A percentile compares a stretch with the other conserved stretches of the same genome.
Evolutionary conservation across 1,139 yeast species (phyloP).

Genomic region (Geotrichum macrosporum): DNA sequence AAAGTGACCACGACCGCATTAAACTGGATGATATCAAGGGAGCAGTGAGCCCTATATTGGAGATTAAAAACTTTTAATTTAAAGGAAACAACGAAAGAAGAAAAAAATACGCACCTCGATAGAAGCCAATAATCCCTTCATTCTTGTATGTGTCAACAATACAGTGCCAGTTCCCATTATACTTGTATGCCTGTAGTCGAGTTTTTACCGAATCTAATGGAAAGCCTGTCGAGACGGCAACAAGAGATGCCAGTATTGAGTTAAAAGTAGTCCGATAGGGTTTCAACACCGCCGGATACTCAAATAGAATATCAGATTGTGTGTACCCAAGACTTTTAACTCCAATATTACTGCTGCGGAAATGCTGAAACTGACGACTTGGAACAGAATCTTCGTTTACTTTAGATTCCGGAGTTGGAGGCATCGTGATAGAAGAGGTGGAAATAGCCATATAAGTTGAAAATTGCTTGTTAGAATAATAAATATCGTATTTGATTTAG

Average conservation of each 20-base stretch:
- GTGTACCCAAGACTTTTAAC: background rate
- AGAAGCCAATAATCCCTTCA: conserved; percentile 71
- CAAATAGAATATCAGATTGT: conserved; percentile 12
- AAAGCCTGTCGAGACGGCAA: conserved; percentile 69
- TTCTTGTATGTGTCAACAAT: conserved; percentile 49
- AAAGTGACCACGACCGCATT: conserved; percentile 46
- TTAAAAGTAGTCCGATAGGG: conserved; percentile 58
- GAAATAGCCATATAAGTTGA: background rate
- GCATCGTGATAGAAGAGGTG: background rate
- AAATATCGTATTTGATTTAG: background rate
- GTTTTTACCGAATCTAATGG: conserved; percentile 85
- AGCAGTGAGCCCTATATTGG: conserved; percentile 28
- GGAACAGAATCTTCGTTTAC: background rate
- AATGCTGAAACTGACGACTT: background rate
- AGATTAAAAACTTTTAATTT: too few relatives aligned
- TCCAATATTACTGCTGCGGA: background rate
- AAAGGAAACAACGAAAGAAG: too few relatives aligned
- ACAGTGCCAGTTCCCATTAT: conserved; percentile 56
- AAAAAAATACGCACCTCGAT: conserved; percentile 54
- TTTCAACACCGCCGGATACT: conserved; percentile 44
- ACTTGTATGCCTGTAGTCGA: conserved; percentile 75
- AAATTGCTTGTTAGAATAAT: background rate
- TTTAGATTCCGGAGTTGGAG: background rate
- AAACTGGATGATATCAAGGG: conserved; percentile 32
- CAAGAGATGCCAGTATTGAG: conserved; percentile 60